phyloP scores from a whole-genome alignment of 139 green algal genomes.

The Chlamydomonas incerta region DNA sequence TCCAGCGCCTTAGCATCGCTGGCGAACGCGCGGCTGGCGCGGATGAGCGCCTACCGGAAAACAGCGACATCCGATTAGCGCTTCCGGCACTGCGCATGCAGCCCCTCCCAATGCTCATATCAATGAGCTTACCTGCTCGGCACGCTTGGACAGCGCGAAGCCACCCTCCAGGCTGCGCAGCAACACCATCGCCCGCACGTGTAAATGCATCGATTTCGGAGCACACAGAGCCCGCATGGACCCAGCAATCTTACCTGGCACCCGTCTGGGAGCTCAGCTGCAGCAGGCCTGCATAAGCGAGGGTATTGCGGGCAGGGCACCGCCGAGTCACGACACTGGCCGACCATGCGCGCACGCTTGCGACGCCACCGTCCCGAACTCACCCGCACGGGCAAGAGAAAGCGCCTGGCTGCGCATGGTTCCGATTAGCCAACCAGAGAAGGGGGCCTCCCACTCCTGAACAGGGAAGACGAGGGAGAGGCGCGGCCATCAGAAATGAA shows the following conservation, averaged over 20 bases:
- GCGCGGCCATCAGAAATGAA: too few species aligned
- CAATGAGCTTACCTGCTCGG: constrained; percentile 19
- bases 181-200: constrained; percentile 18
- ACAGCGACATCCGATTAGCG: not conserved
- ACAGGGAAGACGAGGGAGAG: not conserved
- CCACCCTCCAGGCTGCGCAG: constrained; percentile 30
- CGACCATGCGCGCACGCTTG: too few species aligned
- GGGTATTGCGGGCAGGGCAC: not conserved
- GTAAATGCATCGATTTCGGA: not conserved
- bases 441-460: constrained; percentile 23
- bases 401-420: constrained; percentile 38
- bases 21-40: constrained; percentile 38
- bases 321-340: constrained; percentile 4
- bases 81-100: constrained; percentile 1
- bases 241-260: not conserved
- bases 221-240: not conserved
- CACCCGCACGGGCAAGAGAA: constrained; percentile 26
- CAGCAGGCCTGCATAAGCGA: constrained; percentile 12
- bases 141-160: constrained; percentile 34
- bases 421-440: not conserved
- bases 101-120: not conserved
- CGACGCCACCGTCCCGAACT: not conserved
- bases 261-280: constrained; percentile 25
- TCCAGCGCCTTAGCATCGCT: constrained; percentile 61
- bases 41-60: constrained; percentile 23